Base-by-base conservation (phyloP, 2,329 filamentous ascomycete genomes). In the Alternaria burnsii region DNA sequence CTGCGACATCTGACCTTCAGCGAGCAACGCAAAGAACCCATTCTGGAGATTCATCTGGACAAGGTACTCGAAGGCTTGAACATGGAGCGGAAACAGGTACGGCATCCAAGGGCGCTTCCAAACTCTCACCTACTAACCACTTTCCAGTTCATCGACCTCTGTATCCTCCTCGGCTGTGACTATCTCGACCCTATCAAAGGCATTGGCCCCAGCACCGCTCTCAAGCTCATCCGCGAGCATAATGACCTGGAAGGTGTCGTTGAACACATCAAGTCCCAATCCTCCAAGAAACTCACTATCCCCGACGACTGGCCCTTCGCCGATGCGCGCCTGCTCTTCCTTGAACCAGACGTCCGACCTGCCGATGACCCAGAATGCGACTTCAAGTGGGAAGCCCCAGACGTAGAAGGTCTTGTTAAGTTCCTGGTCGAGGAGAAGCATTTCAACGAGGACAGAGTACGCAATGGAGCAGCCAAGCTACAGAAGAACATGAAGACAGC, bases 171-270 rank as follows among this genome's bases (percentile, higher is more conserved):
- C 46, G 95, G 95, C 70, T 99, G 95, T 80, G 95, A 99, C 78
- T 99, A 99, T 76, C 88, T 98, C 76, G 95, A 99, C 71, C 94
- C 95, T 0, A 91, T 99, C 69, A 95, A 95, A 71, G 97, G 97
- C 77, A 85, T 99, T 65, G 95, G 95, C 20, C 94, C 95, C 5
- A 90, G 89, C 71, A 97, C 95, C 0, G 95, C 95, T 2, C 85
- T 98, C 54, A 97, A 96, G 78, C 84, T 99, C 61, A 97, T 99
- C 71, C 93, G 93, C 68, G 94, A 99, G 73, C 89, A 98, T 81
- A 92, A 92, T 54, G 88, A 87, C 4, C 87, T 99, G 42, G 95
- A 99, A 75, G 91, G 91, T 60, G 89, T 99, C 1, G 89, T 98
- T 43, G 92, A 93, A 63, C 91, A 97, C 68, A 83, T 94, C 74